Evolutionary conservation across 2,329 filamentous ascomycete genomes (phyloP).

Genomic region (Fusarium mexicanum): DNA sequence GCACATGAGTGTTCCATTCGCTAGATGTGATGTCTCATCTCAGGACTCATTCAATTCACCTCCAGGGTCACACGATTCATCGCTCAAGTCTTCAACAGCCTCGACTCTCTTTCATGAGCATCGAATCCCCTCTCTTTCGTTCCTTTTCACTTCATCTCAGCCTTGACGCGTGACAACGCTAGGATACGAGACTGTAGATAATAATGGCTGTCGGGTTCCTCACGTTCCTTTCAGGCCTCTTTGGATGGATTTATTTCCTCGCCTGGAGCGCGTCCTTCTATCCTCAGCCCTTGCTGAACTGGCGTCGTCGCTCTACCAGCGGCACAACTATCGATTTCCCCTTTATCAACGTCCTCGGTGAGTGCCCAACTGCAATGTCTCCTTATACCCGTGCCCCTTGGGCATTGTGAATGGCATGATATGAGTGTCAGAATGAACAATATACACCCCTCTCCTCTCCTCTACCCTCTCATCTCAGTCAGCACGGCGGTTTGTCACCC

Average conservation of each 20-base stretch:
- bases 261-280: constrained; percentile 93
- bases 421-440: constrained; percentile 26
- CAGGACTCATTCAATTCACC: background rate
- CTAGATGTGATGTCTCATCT: background rate
- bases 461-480: background rate
- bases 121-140: background rate
- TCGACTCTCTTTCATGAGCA: background rate
- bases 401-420: constrained; percentile 12
- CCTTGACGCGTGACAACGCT: background rate
- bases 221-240: constrained; percentile 62
- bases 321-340: constrained; percentile 92
- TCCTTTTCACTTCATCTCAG: background rate
- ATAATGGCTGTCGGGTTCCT: constrained; percentile 53
- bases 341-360: constrained; percentile 73
- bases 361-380: constrained; percentile 22
- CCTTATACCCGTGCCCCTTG: constrained; percentile 6
- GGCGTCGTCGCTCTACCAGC: constrained; percentile 76
- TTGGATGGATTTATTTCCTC: constrained; percentile 80
- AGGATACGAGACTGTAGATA: background rate
- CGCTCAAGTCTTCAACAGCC: background rate
- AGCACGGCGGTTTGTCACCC: constrained; percentile 12
- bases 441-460: constrained; percentile 17
- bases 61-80: constrained; percentile 24
- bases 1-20: constrained; percentile 20
- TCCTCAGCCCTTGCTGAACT: constrained; percentile 87